Evolutionary conservation across 257 asterid genomes (phyloP).

Genomic region (Eucommia ulmoides): DNA sequence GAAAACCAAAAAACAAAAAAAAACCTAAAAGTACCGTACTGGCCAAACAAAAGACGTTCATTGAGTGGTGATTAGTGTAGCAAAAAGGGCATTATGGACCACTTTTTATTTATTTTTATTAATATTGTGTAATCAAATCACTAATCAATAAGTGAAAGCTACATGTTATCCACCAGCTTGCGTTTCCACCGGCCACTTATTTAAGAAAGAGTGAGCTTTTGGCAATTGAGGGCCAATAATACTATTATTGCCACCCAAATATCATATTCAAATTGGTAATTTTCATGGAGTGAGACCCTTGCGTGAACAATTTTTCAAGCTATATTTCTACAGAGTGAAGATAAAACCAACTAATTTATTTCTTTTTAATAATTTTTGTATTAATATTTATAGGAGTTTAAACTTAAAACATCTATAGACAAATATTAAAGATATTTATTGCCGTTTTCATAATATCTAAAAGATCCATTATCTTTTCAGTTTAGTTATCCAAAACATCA

Average conservation of each 20-base stretch:
- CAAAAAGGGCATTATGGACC: neutral
- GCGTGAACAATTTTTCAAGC: neutral
- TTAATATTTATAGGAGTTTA: no score
- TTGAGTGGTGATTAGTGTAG: neutral
- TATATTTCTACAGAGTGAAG: neutral
- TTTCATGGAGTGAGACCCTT: neutral
- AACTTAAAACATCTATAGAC: neutral
- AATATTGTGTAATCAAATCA: no score
- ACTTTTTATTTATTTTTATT: no score
- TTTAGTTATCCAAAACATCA: no score
- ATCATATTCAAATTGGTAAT: no score
- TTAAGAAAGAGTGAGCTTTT: neutral
- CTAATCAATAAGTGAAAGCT: neutral
- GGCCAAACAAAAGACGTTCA: neutral
- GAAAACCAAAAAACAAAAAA: neutral
- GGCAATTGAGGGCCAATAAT: neutral
- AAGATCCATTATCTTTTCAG: no score
- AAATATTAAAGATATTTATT: no score
- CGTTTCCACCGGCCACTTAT: neutral
- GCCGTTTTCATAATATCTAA: no score
- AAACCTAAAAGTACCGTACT: neutral
- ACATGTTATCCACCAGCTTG: neutral
- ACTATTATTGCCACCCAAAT: no score
- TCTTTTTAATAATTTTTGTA: neutral
- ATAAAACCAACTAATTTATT: neutral